Conservation (phyloP, 202 grass and related monocot genomes). For the Setaria viridis region DNA sequence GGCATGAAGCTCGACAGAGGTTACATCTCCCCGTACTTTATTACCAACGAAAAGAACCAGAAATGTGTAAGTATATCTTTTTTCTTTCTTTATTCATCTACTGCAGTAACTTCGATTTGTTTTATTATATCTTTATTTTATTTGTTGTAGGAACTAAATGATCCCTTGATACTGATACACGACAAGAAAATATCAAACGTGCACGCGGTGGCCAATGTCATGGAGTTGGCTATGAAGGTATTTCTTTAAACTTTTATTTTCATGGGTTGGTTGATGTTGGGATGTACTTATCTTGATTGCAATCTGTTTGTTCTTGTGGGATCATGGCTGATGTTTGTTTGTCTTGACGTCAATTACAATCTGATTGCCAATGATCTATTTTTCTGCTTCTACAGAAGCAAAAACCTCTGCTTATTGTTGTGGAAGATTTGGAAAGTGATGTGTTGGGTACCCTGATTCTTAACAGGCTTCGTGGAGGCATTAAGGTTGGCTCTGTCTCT, state of each 20-base stretch:
- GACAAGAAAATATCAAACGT: constrained; percentile 94
- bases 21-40: constrained; percentile 96
- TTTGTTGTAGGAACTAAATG: constrained; percentile 73
- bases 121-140: constrained; percentile 10
- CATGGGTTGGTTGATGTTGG: background rate
- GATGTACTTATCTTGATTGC: constrained; percentile 10
- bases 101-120: background rate
- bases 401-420: constrained; percentile 81
- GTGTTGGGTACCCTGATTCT: constrained; percentile 84
- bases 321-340: constrained; percentile 25
- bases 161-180: constrained; percentile 92
- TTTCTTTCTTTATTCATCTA: background rate
- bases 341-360: background rate
- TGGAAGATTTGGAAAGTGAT: constrained; percentile 92
- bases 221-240: constrained; percentile 86
- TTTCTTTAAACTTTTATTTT: background rate
- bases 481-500: constrained; percentile 60
- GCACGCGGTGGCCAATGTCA: constrained; percentile 76
- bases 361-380: background rate
- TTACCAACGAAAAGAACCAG: constrained; percentile 86
- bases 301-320: background rate
- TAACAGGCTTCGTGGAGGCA: constrained; percentile 85
- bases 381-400: constrained; percentile 65
- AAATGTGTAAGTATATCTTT: constrained; percentile 87
- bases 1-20: constrained; percentile 96